These are phyloP conservation scores for Phyllosticta capitalensis DNA, from an alignment of 2,329 filamentous ascomycete species.

Conservation along the genomic window DNA sequence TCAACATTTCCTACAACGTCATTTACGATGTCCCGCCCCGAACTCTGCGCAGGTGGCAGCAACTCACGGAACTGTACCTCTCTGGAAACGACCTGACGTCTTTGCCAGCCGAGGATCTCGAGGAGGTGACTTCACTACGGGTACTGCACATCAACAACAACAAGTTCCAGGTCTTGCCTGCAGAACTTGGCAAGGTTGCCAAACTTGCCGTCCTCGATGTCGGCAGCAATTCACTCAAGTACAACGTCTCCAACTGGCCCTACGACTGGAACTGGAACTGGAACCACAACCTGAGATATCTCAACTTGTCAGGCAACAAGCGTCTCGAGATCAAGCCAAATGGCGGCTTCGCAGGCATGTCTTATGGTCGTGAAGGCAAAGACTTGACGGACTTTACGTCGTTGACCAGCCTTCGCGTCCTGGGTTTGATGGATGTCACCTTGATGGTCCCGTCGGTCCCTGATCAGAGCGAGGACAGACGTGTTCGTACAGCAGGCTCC, in stretches of 20 bases:
- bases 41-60: constrained; percentile 80
- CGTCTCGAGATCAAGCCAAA: constrained; percentile 77
- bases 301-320: constrained; percentile 96
- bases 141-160: constrained; percentile 94
- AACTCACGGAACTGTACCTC: constrained; percentile 83
- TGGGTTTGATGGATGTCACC: constrained; percentile 97
- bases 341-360: constrained; percentile 45
- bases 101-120: constrained; percentile 84
- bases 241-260: constrained; percentile 97
- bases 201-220: constrained; percentile 89
- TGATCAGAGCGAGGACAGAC: constrained; percentile 87
- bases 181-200: constrained; percentile 88
- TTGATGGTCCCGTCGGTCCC: constrained; percentile 87
- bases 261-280: constrained; percentile 99
- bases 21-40: constrained; percentile 85
- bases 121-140: constrained; percentile 78
- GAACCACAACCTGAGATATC: constrained; percentile 87
- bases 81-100: constrained; percentile 92
- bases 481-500: constrained; percentile 95
- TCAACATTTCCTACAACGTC: constrained; percentile 93
- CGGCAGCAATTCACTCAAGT: constrained; percentile 89
- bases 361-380: constrained; percentile 48
- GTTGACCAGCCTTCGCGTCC: constrained; percentile 69
- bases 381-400: constrained; percentile 86
- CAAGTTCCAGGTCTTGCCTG: constrained; percentile 92